Percentiles rank a stretch among this genome's conserved stretches.
These are phyloP conservation scores for Acephala macrosclerotiorum DNA, from an alignment of 2,329 filamentous ascomycete genomes.

Conservation along the genomic window DNA sequence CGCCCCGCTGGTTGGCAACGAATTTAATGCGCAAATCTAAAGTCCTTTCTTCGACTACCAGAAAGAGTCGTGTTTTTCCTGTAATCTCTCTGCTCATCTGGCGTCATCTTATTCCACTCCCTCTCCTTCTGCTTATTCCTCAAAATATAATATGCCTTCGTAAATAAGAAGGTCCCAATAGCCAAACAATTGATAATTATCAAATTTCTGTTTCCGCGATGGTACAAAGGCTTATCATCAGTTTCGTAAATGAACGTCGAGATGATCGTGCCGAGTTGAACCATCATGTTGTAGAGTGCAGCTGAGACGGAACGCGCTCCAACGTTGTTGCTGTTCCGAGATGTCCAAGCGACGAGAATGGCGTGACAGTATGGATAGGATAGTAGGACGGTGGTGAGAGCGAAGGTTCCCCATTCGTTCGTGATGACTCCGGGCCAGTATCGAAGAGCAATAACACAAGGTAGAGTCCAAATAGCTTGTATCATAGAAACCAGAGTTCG, in stretches of 20 bases:
- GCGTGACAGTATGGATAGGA: slow-evolving; percentile 42
- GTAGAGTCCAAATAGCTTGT: slow-evolving; percentile 51
- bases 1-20: not conserved
- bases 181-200: slow-evolving; percentile 56
- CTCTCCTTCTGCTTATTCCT: slow-evolving; percentile 51
- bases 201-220: slow-evolving; percentile 62
- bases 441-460: slow-evolving; percentile 47
- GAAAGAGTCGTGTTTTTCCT: slow-evolving; percentile 47
- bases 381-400: slow-evolving; percentile 43
- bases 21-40: slow-evolving; percentile 46
- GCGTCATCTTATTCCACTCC: slow-evolving; percentile 53
- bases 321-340: slow-evolving; percentile 67
- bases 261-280: slow-evolving; percentile 51
- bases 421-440: slow-evolving; percentile 38
- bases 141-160: slow-evolving; percentile 56
- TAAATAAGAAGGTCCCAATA: slow-evolving; percentile 56
- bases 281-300: slow-evolving; percentile 62
- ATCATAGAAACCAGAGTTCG: slow-evolving; percentile 46
- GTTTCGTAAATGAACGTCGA: slow-evolving; percentile 56
- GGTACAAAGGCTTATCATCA: slow-evolving; percentile 62
- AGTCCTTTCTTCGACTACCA: slow-evolving; percentile 50
- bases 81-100: slow-evolving; percentile 47
- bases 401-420: slow-evolving; percentile 48
- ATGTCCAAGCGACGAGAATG: slow-evolving; percentile 51
- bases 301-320: slow-evolving; percentile 68